Base-by-base conservation (phyloP, 1,139 yeast genomes). In the Kurtzmaniella quercitrusa region DNA sequence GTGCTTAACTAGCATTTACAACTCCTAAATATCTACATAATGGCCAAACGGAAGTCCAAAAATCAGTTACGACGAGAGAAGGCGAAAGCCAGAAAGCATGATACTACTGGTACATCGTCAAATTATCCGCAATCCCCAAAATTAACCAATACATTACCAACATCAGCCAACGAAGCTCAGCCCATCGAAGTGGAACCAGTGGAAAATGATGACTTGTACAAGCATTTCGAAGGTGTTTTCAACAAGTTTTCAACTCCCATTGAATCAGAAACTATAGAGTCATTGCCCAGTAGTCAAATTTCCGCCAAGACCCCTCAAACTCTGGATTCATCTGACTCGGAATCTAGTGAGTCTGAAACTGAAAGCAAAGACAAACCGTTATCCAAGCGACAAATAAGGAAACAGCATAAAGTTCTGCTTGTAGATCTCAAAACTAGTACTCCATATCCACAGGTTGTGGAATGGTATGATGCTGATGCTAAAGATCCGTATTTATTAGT, bases 401-500 rank as follows among this genome's bases (percentile, higher is more conserved):
- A 72, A 46, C 57, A 64, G 39, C 69, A 73, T 44, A 83, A 84
- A 51, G 76, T 88, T 0, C 78, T 94, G 0, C 63, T 93, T 15
- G 80, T 93, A 0, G 70, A 74, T 12, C 67, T 93, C 41, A 93
- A 91, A 56, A 71, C 85, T 0, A 60, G 69, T 17, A 73, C 84
- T 0, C 56, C 61, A 5, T 66, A 66, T 33, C 97, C 98, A 0
- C 89, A 87, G 46, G 58, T 83, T 3, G 84, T 93, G 0, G 96
- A 89, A 50, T 85, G 95, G 94, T 77, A 69, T 51, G 98, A 93
- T 60, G 84, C 82, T 1, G 94, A 91, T 63, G 86, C 98, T 0
- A 74, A 71, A 3, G 94, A 88, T 54, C 96, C 98, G 1, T 65
- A 68, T 41, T 59, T 89, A 20, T 68, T 82, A 14, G 79, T 87